Evolutionary conservation across 1,139 yeast genomes (phyloP).

Genomic region (Ogataea hybrid): DNA sequence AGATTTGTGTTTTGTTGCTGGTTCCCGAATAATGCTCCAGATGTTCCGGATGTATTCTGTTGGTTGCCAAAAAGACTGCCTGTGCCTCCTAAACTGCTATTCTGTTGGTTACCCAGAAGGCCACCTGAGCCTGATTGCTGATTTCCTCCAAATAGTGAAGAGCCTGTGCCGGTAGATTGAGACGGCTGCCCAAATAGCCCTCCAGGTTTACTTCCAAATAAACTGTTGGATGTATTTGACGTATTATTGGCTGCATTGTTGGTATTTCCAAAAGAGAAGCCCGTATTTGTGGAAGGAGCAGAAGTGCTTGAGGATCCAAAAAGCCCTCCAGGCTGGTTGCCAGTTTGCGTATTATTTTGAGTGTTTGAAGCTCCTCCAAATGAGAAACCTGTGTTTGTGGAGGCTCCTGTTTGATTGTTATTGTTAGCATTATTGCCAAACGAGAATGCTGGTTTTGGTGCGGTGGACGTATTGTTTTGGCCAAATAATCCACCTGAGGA

Average conservation of each 20-base stretch:
- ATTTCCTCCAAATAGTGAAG: slow-evolving; percentile 6
- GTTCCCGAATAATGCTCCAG: slow-evolving; percentile 14
- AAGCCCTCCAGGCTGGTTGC: slow-evolving; percentile 6
- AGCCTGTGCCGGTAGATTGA: neutral
- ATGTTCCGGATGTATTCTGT: neutral
- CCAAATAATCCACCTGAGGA: slow-evolving; percentile 6
- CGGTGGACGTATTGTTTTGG: slow-evolving; percentile 5
- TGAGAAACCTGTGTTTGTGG: slow-evolving; percentile 9
- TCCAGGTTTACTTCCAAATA: slow-evolving; percentile 10
- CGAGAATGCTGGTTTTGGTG: slow-evolving; percentile 8
- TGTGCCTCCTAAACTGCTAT: slow-evolving; percentile 10
- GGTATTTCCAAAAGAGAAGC: slow-evolving; percentile 20
- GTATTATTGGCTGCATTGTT: slow-evolving; percentile 11
- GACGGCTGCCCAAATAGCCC: slow-evolving; percentile 1
- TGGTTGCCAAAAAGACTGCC: slow-evolving; percentile 38
- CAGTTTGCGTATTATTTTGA: slow-evolving; percentile 3
- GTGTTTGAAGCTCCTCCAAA: slow-evolving; percentile 11
- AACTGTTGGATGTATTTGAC: neutral
- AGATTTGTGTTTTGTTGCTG: slow-evolving; percentile 23
- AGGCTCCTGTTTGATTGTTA: slow-evolving; percentile 2
- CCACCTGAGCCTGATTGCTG: slow-evolving; percentile 4
- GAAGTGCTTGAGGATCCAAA: slow-evolving; percentile 10
- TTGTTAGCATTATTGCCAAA: slow-evolving; percentile 8
- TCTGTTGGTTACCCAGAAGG: slow-evolving; percentile 8
- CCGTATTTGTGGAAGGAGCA: slow-evolving; percentile 12